Base-by-base conservation (phyloP, 768 basidiomycete genomes). In the Hemileccinum impolitum region DNA sequence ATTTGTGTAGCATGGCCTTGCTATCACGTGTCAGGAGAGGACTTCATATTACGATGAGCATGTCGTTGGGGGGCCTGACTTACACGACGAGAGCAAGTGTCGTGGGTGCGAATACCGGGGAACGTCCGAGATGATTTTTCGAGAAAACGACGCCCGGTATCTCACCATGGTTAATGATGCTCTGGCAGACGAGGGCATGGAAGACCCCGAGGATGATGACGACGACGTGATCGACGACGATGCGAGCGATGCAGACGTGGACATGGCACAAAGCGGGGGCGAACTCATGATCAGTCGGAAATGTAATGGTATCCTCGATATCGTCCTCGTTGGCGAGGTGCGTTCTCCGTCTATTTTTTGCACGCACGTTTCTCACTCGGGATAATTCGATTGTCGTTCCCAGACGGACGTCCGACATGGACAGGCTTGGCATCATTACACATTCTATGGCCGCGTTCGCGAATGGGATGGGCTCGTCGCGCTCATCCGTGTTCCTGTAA, bases 301-400 rank as follows among this genome's bases (percentile, higher is more conserved):
- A 30, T 87, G 87, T 46, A 61, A 69, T 28, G 84, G 85, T 1
- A 72, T 85, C 5, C 66, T 66, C 47, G 85, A 88, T 55, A 77
- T 83, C 39, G 70, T 85, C 26, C 63, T 87, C 53, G 78, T 77
- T 12, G 85, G 85, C 45, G 74, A 77, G 66, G 82, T 83, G 48
- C 51, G 70, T 60, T 11, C 39, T 19, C 2, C 17, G n/a, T 15
- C 9, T 17, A 6, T 26, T 25, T 13, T 17, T 48, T 23, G 9
- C 3, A 6, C 31, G 5, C 19, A 23, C 25, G 21, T 53, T 21
- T 48, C 28, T 30, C 28, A 30, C 28, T 30, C 23, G 23, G 23
- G 6, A 23, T 23, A 12, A 30, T 8, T 12, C 9, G 28, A 12
- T 53, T 36, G 40, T 31, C 19, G 17, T 11, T 44, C 21, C 9